phyloP scores from a whole-genome alignment of 345 rosid species.

The Hibiscus trionum region DNA sequence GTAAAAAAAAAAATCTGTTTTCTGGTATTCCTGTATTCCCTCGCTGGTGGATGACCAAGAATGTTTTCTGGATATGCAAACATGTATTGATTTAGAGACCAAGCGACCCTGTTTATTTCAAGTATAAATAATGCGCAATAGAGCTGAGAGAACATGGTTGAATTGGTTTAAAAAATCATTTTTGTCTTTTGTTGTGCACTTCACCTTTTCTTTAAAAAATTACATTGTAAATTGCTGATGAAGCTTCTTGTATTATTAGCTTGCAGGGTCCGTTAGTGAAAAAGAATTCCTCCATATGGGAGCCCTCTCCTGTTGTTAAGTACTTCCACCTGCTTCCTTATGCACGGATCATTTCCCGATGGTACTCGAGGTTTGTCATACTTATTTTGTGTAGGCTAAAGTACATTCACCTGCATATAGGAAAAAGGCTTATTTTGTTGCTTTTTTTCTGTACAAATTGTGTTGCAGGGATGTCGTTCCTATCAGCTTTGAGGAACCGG shows the following conservation, averaged over 20 bases:
- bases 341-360: conserved; percentile 33
- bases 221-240: neutral
- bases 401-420: neutral
- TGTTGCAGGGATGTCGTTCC: conserved; percentile 15
- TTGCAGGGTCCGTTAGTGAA: conserved; percentile 49
- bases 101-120: neutral
- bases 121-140: neutral
- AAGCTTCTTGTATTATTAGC: conserved; percentile 23
- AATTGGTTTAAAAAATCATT: neutral
- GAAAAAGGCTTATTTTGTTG: neutral
- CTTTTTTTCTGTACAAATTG: neutral
- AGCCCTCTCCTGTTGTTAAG: conserved; percentile 28
- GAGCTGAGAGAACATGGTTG: neutral
- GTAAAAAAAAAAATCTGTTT: neutral
- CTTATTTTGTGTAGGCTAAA: neutral
- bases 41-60: neutral
- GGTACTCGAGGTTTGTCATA: conserved; percentile 42
- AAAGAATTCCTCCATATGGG: conserved; percentile 29
- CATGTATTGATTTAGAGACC: neutral
- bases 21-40: neutral
- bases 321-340: conserved; percentile 56
- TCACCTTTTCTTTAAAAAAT: neutral
- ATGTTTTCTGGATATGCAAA: neutral
- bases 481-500: conserved; percentile 9
- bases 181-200: neutral